Evolutionary conservation across 2,329 filamentous ascomycete genomes (phyloP).

Genomic region (Helminthosporium solani): DNA sequence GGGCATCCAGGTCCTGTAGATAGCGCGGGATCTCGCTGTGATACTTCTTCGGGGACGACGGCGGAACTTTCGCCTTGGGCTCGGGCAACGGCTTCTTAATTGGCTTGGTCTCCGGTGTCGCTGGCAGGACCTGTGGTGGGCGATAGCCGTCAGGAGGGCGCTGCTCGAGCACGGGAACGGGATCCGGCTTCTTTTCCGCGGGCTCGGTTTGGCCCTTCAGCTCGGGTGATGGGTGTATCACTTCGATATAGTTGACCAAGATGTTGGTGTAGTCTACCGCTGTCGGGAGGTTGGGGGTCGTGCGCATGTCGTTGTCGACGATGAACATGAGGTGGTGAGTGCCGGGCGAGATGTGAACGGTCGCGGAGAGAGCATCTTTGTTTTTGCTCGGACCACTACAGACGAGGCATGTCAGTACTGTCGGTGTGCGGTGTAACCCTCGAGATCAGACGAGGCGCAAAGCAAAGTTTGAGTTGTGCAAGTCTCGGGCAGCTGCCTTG

Average conservation of each 20-base stretch:
- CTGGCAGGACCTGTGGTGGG: constrained; percentile 44
- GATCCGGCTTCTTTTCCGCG: constrained; percentile 20
- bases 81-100: constrained; percentile 28
- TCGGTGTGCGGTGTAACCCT: constrained; percentile 34
- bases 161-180: constrained; percentile 29
- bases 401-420: constrained; percentile 27
- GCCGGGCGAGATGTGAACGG: constrained; percentile 81
- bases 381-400: constrained; percentile 45
- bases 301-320: constrained; percentile 90
- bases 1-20: constrained; percentile 80
- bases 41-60: constrained; percentile 60
- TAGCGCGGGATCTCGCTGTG: constrained; percentile 77
- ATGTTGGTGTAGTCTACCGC: constrained; percentile 98
- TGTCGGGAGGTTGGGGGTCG: constrained; percentile 81
- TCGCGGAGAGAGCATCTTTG: constrained; percentile 68
- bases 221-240: constrained; percentile 71
- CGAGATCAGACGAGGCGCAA: constrained; percentile 15
- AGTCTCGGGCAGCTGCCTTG: constrained; percentile 4
- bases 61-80: constrained; percentile 27
- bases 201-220: constrained; percentile 19
- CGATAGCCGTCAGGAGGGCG: constrained; percentile 26
- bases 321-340: constrained; percentile 97
- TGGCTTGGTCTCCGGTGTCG: constrained; percentile 40
- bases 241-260: constrained; percentile 96
- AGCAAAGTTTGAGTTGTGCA: constrained; percentile 15